Percentiles rank a stretch among this genome's conserved stretches.
phyloP scores from a whole-genome alignment of 2,329 filamentous ascomycete species.

The Penicillium sp. region DNA sequence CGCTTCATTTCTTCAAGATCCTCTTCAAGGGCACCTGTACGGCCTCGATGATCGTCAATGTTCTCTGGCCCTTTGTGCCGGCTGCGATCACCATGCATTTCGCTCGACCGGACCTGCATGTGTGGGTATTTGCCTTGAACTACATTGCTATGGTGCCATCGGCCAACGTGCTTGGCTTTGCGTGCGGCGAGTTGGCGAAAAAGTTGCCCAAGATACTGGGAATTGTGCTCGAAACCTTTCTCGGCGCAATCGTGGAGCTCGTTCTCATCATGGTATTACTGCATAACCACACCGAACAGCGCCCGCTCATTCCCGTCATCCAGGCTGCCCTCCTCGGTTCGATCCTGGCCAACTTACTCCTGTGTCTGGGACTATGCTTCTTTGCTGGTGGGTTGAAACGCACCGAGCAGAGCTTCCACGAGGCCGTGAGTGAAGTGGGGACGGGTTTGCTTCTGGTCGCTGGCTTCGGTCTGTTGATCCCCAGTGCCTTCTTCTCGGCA shows the following conservation, averaged over 20 bases:
- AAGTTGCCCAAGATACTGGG: constrained; percentile 67
- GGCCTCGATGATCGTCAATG: constrained; percentile 59
- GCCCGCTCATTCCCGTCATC: constrained; percentile 57
- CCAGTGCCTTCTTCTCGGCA: constrained; percentile 44
- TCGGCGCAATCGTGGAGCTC: constrained; percentile 74
- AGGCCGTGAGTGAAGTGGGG: constrained; percentile 71
- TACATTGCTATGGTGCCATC: constrained; percentile 74
- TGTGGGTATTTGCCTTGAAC: constrained; percentile 62
- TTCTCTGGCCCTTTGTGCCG: constrained; percentile 70
- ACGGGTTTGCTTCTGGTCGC: constrained; percentile 71
- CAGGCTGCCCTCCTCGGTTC: constrained; percentile 78
- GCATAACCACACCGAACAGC: constrained; percentile 43
- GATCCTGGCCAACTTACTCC: constrained; percentile 71
- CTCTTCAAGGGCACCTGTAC: constrained; percentile 58
- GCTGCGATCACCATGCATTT: constrained; percentile 62
- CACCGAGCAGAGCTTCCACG: constrained; percentile 64
- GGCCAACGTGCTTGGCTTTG: constrained; percentile 70
- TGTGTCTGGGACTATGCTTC: constrained; percentile 77
- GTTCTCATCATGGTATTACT: constrained; percentile 76
- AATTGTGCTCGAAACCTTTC: constrained; percentile 46
- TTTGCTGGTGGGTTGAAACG: constrained; percentile 65
- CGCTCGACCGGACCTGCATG: constrained; percentile 50
- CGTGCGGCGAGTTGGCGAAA: constrained; percentile 63
- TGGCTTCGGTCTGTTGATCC: constrained; percentile 49
- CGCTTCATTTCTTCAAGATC: constrained; percentile 57